phyloP scores from a whole-genome alignment of 495 filamentous ascomycete genomes.

The Chlorociboria aeruginascens region DNA sequence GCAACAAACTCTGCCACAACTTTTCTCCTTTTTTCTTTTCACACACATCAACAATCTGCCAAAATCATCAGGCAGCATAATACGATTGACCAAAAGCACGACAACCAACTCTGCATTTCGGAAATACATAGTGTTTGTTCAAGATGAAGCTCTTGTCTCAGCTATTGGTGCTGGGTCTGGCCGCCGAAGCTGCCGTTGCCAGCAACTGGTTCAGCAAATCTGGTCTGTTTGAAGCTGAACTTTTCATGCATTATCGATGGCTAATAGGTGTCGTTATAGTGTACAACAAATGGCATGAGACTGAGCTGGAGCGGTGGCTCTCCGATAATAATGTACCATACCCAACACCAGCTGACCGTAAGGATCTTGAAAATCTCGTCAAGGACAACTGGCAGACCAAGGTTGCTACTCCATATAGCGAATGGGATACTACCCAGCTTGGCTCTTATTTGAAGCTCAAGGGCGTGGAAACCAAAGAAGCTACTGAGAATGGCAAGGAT shows the following conservation, averaged over 20 bases:
- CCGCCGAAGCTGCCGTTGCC: slow-evolving; percentile 54
- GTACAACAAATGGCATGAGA: slow-evolving; percentile 99
- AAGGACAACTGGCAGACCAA: slow-evolving; percentile 77
- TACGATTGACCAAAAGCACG: too few relatives aligned
- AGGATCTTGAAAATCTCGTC: slow-evolving; percentile 71
- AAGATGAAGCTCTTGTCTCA: slow-evolving; percentile 67
- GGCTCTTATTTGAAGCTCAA: slow-evolving; percentile 51
- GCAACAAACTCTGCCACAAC: too few relatives aligned
- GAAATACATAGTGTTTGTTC: slow-evolving; percentile 1
- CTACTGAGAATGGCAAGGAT: slow-evolving; percentile 51
- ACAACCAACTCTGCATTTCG: not conserved
- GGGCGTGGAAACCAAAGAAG: slow-evolving; percentile 53
- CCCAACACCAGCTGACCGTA: slow-evolving; percentile 72
- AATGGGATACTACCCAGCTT: slow-evolving; percentile 58
- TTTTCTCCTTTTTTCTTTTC: too few relatives aligned
- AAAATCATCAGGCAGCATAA: too few relatives aligned
- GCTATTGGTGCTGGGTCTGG: slow-evolving; percentile 57
- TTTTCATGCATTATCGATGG: not conserved
- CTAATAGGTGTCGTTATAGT: slow-evolving; percentile 33
- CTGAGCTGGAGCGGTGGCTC: slow-evolving; percentile 94
- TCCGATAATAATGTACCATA: slow-evolving; percentile 87
- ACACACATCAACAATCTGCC: too few relatives aligned
- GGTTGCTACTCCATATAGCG: slow-evolving; percentile 53
- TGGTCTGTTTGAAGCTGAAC: slow-evolving; percentile 39
- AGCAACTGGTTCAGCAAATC: slow-evolving; percentile 75